Conservation (phyloP, 495 filamentous ascomycete species). For the Xeromyces bisporus region DNA sequence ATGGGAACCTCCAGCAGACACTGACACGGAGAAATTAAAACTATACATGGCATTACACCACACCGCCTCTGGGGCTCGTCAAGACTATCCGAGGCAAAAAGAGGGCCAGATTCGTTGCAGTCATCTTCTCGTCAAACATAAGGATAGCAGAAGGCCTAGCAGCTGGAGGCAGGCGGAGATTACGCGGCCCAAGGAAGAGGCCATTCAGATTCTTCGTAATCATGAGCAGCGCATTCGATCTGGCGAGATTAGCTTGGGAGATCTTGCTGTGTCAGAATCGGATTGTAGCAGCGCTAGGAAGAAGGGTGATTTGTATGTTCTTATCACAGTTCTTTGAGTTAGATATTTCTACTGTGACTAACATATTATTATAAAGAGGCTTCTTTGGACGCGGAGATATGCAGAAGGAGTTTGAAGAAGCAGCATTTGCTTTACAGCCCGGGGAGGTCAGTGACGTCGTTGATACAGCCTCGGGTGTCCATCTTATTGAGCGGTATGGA, state of each 20-base stretch:
- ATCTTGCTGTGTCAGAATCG: constrained; percentile 73
- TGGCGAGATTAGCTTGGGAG: constrained; percentile 49
- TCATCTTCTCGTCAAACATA: constrained; percentile 87
- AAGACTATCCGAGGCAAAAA: constrained; percentile 29
- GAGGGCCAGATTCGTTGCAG: constrained; percentile 82
- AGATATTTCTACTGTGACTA: too few relatives aligned
- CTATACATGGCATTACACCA: constrained; percentile 79
- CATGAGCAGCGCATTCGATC: constrained; percentile 58
- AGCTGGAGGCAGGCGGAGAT: constrained; percentile 87
- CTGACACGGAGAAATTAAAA: constrained; percentile 82
- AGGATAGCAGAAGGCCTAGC: constrained; percentile 65
- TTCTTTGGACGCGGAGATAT: constrained; percentile 90
- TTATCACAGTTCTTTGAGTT: too few relatives aligned
- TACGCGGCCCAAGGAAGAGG: constrained; percentile 74
- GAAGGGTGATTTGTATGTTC: constrained; percentile 66
- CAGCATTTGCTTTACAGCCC: constrained; percentile 68
- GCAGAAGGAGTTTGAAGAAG: constrained; percentile 98
- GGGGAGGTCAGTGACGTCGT: constrained; percentile 75
- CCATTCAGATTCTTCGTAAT: constrained; percentile 52
- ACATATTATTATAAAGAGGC: too few relatives aligned
- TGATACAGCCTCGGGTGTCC: constrained; percentile 83
- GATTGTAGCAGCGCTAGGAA: constrained; percentile 93
- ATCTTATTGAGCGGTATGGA: constrained; percentile 84
- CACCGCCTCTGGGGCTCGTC: constrained; percentile 34
- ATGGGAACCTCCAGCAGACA: constrained; percentile 82